phyloP scores from a whole-genome alignment of 1,139 yeast genomes.

The Protomyces gravidus region DNA sequence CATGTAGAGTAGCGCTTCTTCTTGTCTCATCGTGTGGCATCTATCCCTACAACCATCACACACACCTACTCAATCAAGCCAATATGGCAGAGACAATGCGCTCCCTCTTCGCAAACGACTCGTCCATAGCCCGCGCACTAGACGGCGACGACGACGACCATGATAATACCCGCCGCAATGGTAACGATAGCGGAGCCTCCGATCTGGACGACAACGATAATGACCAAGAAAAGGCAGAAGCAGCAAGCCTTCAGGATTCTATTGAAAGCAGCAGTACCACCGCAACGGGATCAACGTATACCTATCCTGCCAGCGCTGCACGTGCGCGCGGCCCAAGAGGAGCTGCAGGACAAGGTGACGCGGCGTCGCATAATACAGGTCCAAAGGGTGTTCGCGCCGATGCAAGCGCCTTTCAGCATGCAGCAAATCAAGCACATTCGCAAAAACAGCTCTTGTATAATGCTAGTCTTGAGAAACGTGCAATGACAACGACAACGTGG shows the following conservation, averaged over 20 bases:
- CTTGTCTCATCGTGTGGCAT: background rate
- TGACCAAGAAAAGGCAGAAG: background rate
- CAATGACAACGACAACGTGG: conserved; percentile 20
- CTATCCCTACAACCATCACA: background rate
- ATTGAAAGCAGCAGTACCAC: background rate
- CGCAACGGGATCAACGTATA: background rate
- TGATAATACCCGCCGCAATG: background rate
- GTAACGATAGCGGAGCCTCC: background rate
- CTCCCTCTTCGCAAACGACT: conserved; percentile 16
- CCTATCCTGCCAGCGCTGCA: background rate
- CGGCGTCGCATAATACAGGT: conserved; percentile 29
- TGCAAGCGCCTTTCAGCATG: background rate
- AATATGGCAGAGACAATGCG: conserved; percentile 19
- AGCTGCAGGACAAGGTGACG: background rate
- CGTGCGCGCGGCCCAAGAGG: background rate
- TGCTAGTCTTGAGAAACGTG: conserved; percentile 3
- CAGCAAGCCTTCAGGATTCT: background rate
- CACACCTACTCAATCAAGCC: background rate
- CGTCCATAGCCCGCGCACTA: conserved; percentile 15
- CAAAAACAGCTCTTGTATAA: background rate
- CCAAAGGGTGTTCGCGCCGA: conserved; percentile 32
- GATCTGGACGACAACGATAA: background rate
- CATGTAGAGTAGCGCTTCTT: too few species aligned
- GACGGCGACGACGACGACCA: conserved; percentile 22
- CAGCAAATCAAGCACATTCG: background rate